Evolutionary conservation across 176 grass and related monocot genomes (phyloP), one percentile per base, ranked within the genome.

Genomic region (Tillandsia leiboldiana): DNA sequence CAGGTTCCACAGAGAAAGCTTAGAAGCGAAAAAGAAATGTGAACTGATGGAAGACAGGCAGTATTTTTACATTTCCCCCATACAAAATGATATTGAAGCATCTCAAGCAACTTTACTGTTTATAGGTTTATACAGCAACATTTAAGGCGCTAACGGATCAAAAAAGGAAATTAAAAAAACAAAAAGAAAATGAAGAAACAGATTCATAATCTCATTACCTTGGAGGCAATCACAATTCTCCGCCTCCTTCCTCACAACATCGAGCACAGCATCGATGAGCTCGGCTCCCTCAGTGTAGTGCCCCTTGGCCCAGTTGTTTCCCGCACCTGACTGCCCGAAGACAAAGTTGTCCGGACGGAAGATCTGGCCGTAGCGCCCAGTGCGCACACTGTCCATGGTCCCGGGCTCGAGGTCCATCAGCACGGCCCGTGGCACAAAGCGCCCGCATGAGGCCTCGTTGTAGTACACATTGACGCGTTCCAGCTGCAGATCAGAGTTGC

Each of bases 181-280:
- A 42, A 42, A 42, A 42, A 42, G 33, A 7, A 42, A 42, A 42
- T 3, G 7, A 7, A 0, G 33, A 42, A 42, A 42, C 33, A 42
- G 33, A 7, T 57, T 57, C 53, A 12, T 3, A 57, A 17, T 57
- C 53, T 17, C 13, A 61, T 22, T 61, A 61, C 56, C 56, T 61
- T 61, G 56, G 22, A 61, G 56, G 56, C 56, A 61, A 61, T 61
- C 56, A 61, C 56, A 61, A 22, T 61, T 61, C 56, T 61, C 56
- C 7, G 56, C 56, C 56, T 61, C 56, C 15, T 61, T 61, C 56
- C 56, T 14, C 11, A 61, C 56, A 23, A 61, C 56, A 23, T 61
- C 56, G 22, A 61, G 56, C 15, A 61, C 56, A n/a, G 56, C n/a
- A 61, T 61, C 56, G 22, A 61, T 61, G 56, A 61, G 56, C 56